phyloP scores from a whole-genome alignment of 2,329 filamentous ascomycete genomes.

The Microsporum audouinii region DNA sequence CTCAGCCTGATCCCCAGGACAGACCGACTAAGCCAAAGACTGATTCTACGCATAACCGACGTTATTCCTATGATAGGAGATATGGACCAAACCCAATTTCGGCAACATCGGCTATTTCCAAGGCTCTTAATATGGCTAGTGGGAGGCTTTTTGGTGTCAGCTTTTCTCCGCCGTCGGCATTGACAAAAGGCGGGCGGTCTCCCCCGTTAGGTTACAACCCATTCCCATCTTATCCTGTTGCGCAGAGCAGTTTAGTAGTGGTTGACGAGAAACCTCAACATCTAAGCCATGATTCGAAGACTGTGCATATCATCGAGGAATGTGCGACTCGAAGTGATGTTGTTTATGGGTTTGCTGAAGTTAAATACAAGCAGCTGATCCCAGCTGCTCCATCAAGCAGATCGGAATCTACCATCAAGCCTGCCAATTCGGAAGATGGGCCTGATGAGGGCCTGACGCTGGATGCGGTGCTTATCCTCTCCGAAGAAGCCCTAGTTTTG shows the following conservation, averaged over 20 bases:
- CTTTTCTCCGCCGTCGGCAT: constrained; percentile 38
- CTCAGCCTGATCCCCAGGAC: constrained; percentile 64
- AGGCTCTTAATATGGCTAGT: constrained; percentile 89
- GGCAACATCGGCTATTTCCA: constrained; percentile 82
- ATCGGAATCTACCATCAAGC: constrained; percentile 24
- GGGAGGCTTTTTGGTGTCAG: constrained; percentile 42
- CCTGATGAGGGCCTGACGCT: constrained; percentile 71
- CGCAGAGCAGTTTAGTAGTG: constrained; percentile 56
- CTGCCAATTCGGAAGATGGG: constrained; percentile 34
- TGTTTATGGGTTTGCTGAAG: constrained; percentile 93
- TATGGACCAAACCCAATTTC: constrained; percentile 63
- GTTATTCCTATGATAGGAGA: constrained; percentile 69
- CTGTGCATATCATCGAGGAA: constrained; percentile 77
- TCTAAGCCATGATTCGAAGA: constrained; percentile 66
- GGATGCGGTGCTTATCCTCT: constrained; percentile 74
- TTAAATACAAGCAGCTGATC: constrained; percentile 96
- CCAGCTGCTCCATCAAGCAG: constrained; percentile 63
- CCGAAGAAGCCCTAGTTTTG: constrained; percentile 86
- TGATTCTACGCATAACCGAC: constrained; percentile 55
- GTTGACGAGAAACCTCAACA: constrained; percentile 52
- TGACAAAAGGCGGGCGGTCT: constrained; percentile 36
- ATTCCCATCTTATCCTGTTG: constrained; percentile 72
- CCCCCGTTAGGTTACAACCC: constrained; percentile 46
- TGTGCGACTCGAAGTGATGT: constrained; percentile 88
- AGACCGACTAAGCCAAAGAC: constrained; percentile 52